Percentiles rank a stretch among this genome's conserved stretches.
phyloP scores from a whole-genome alignment of 2,329 filamentous ascomycete species.

The Clarireedia hainanense region DNA sequence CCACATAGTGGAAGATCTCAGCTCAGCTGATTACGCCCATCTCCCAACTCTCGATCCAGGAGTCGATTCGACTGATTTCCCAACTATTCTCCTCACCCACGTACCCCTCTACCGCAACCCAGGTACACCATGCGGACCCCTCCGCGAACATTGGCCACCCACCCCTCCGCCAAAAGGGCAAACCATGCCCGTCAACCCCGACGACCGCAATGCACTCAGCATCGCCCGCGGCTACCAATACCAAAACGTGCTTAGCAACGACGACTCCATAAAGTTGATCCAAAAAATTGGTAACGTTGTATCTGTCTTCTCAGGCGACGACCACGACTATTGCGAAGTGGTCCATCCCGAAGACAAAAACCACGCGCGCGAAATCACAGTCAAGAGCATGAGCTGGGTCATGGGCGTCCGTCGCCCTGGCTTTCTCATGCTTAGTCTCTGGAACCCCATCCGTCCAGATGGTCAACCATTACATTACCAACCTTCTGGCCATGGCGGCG shows the following conservation, averaged over 20 bases:
- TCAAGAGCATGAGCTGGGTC: conserved; percentile 91
- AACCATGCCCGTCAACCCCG: conserved; percentile 43
- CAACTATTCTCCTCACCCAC: conserved; percentile 83
- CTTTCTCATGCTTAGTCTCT: conserved; percentile 81
- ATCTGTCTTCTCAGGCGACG: conserved; percentile 89
- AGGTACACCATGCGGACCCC: conserved; percentile 79
- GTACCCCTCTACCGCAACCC: conserved; percentile 79
- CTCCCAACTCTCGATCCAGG: conserved; percentile 35
- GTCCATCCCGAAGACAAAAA: conserved; percentile 57
- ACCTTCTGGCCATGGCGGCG: conserved; percentile 23
- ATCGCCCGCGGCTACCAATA: conserved; percentile 85
- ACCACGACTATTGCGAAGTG: conserved; percentile 96
- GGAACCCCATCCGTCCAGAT: conserved; percentile 72
- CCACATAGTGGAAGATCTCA: conserved; percentile 49
- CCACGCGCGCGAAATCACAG: conserved; percentile 72
- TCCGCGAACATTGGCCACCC: conserved; percentile 77
- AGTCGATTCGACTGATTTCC: conserved; percentile 52
- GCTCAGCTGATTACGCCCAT: conserved; percentile 32
- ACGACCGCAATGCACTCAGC: conserved; percentile 70
- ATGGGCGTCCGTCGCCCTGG: conserved; percentile 90
- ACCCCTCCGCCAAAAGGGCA: conserved; percentile 53
- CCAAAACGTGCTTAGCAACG: conserved; percentile 79
- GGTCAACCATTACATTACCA: conserved; percentile 37
- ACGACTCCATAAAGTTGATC: conserved; percentile 68
- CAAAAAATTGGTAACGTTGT: conserved; percentile 72